These are phyloP conservation scores for Hypericum androsaemum DNA, from an alignment of 345 rosid species.

Conservation along the genomic window DNA sequence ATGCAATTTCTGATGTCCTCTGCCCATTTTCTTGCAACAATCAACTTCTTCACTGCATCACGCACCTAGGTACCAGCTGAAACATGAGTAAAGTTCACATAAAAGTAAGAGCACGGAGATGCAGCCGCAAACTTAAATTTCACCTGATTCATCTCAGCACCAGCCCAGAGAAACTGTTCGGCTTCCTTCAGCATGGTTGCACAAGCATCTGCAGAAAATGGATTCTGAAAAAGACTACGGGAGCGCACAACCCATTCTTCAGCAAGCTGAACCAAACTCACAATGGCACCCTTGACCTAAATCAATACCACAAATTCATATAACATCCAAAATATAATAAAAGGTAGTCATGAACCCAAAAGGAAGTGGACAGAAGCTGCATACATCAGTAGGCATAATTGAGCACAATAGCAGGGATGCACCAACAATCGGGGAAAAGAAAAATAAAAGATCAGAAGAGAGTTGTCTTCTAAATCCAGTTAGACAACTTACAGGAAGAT, in stretches of 20 bases:
- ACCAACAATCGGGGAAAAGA: slow-evolving; percentile 2
- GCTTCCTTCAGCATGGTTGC: slow-evolving; percentile 54
- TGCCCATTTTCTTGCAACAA: slow-evolving; percentile 56
- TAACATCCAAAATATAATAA: too few species aligned
- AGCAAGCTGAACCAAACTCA: slow-evolving; percentile 54
- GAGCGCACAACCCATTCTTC: slow-evolving; percentile 59
- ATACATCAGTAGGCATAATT: not conserved
- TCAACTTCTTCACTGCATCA: slow-evolving; percentile 43
- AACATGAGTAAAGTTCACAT: slow-evolving; percentile 1
- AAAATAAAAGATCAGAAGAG: too few species aligned
- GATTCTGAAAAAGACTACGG: slow-evolving; percentile 29
- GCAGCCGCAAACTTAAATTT: slow-evolving; percentile 25
- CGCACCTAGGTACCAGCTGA: slow-evolving; percentile 47
- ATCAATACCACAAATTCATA: not conserved
- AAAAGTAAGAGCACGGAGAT: slow-evolving; percentile 9
- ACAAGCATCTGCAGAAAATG: slow-evolving; percentile 45
- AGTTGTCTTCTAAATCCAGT: too few species aligned
- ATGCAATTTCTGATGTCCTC: slow-evolving; percentile 56
- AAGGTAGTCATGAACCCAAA: slow-evolving; percentile 3
- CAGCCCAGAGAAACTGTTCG: slow-evolving; percentile 98
- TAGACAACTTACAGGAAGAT: too few species aligned
- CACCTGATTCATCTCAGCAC: slow-evolving; percentile 79
- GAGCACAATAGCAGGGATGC: not conserved
- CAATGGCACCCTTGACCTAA: slow-evolving; percentile 44
- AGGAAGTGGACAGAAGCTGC: not conserved